Base-by-base conservation (phyloP, 148 eudicot genomes). In the Cornus controversa region DNA sequence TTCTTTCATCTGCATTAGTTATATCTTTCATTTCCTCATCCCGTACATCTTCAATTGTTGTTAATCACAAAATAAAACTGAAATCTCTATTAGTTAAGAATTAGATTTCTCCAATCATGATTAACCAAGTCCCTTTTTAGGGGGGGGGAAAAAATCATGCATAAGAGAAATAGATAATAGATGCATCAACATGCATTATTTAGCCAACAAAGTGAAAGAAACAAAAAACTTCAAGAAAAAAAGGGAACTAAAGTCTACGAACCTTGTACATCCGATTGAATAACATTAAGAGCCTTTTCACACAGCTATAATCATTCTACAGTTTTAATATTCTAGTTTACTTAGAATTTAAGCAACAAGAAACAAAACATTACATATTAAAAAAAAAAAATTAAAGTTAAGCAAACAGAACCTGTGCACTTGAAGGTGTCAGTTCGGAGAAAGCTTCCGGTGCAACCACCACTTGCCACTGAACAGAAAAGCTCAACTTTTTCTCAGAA, bases 401-500 rank as follows among this genome's bases (percentile, higher is more conserved):
- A 79, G 92, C 99, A 85, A 89, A 87, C 77, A 96, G 78, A 81
- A 96, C 91, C 89, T 96, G 93, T 36, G 97, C 96, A 62, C 89
- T 92, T 14, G 98, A 89, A 26, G 99, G 97, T 42, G 91, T 84
- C 79, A 93, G 71, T 58, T 96, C 89, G 6, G 89, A 86, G 62
- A 89, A 86, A 8, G 65, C 77, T 45, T 60, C 68, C 14, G 91
- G 91, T 71, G 97, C 98, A 77, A 84, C 86, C 29, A 93, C 89
- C 62, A 89, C 91, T 73, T 82, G 83, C 98, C 99, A 96, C 29
- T 37, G 77, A 70, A 96, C 98, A 54, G 83, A 73, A 79, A 96
- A 96, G 34, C 87, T 80, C 68, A 29, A 73, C 25, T 82, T 90
- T 76, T 82, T 82, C 69, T 81, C 86, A 27, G 75, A 63, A 0